A percentile compares a stretch with the other conserved stretches of the same genome.
Evolutionary conservation across 805 yeast species (phyloP).

Genomic region (Candida ficus): DNA sequence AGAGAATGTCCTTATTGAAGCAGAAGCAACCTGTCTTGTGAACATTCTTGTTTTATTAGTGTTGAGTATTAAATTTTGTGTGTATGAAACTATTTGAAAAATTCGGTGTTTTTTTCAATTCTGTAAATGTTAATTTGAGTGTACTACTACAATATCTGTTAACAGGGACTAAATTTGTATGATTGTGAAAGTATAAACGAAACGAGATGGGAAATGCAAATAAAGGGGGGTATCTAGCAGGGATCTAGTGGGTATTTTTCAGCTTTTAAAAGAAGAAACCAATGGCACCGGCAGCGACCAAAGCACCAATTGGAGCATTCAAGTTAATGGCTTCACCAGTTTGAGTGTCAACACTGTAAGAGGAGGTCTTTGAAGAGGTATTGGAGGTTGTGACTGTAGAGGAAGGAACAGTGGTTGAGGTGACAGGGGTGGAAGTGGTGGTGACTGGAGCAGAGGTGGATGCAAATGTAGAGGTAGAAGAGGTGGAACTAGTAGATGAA

Average conservation of each 20-base stretch:
- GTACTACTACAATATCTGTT: too few relatives aligned
- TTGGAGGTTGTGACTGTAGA: constrained; percentile 4
- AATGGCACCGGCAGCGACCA: constrained; percentile 32
- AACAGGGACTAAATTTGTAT: too few relatives aligned
- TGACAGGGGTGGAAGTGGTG: constrained; percentile 5
- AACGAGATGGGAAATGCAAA: not conserved
- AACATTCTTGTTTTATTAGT: too few relatives aligned
- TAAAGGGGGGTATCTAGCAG: too few relatives aligned
- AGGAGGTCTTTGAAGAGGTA: constrained; percentile 10
- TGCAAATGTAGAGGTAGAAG: constrained; percentile 4
- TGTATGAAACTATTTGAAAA: too few relatives aligned
- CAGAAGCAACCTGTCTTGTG: too few relatives aligned
- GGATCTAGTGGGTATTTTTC: not conserved
- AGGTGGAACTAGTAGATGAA: constrained; percentile 4
- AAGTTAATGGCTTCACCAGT: constrained; percentile 27
- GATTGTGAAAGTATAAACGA: too few relatives aligned
- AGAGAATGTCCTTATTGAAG: constrained; percentile 11
- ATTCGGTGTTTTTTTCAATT: too few relatives aligned
- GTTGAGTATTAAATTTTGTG: too few relatives aligned
- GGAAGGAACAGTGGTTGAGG: not conserved
- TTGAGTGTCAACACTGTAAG: constrained; percentile 11
- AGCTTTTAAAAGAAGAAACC: constrained; percentile 14
- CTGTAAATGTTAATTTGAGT: too few relatives aligned
- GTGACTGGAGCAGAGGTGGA: constrained; percentile 5
- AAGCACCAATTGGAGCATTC: constrained; percentile 36